Evolutionary conservation across 441 rosid species (phyloP).

Genomic region (Euphorbia celastroides): DNA sequence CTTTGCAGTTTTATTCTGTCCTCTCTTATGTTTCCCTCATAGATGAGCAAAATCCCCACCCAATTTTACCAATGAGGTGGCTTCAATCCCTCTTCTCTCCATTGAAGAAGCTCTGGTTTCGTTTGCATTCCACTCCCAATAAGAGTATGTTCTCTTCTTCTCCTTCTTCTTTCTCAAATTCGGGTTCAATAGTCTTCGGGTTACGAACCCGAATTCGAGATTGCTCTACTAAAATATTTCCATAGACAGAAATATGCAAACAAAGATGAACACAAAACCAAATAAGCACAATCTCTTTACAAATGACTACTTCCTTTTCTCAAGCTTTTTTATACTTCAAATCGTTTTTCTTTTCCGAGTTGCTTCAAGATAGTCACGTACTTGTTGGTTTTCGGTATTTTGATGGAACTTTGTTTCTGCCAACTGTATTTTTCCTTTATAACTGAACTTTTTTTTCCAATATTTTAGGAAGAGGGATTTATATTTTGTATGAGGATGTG

Average conservation of each 20-base stretch:
- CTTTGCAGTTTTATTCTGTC: conserved; percentile 16
- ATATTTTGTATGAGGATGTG: conserved; percentile 84
- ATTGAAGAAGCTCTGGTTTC: conserved; percentile 83
- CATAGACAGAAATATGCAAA: neutral
- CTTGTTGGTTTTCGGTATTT: neutral
- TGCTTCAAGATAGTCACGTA: neutral
- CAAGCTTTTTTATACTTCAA: neutral
- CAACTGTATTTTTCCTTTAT: neutral
- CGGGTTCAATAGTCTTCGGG: neutral
- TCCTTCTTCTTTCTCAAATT: neutral
- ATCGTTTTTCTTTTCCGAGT: neutral
- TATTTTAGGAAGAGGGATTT: conserved; percentile 79
- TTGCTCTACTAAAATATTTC: no score
- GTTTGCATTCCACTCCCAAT: conserved; percentile 58
- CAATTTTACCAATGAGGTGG: conserved; percentile 64
- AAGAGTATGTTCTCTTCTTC: conserved; percentile 43
- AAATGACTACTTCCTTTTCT: neutral
- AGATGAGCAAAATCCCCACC: conserved; percentile 14
- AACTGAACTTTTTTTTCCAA: neutral
- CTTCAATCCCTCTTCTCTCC: conserved; percentile 78
- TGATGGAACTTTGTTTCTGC: neutral
- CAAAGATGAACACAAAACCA: neutral
- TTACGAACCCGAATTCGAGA: no score
- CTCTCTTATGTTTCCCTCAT: neutral
- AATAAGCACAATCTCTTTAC: neutral